Evolutionary conservation across 306 rosid species (phyloP), one percentile per base, ranked within the genome.

Genomic region (Casuarina equisetifolia): DNA sequence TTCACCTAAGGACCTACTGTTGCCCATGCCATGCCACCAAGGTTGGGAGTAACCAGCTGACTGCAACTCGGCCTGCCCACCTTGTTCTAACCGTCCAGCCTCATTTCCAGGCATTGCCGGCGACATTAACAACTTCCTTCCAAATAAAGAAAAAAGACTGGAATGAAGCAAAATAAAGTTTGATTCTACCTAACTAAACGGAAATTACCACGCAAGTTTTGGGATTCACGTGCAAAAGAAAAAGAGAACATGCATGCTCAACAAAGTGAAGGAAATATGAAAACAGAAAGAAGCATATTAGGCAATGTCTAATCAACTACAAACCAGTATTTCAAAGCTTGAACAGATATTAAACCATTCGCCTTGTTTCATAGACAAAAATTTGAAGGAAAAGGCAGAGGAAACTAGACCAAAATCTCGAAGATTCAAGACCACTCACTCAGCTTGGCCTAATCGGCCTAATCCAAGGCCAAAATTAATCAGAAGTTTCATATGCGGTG

Each of bases 21-120:
- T 83, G 70, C 86, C 85, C 32, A 39, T 81, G 48, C 81, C 89
- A 38, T 58, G 84, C 98, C 97, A 89, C 97, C 88, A 89, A 20
- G 97, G 93, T 51, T 80, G 89, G 74, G 91, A 64, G 70, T 79
- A 85, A 63, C 79, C 54, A 54, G 82, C 75, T 38, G 90, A 78
- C 70, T 73, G 90, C 72, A 89, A 84, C 79, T 67, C 79, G 73
- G 76, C 71, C 75, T 83, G 80, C 11, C 77, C 78, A 4, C 86
- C 73, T 2, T 72, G 84, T 59, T 83, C 76, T 55, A 70, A 61
- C 43, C 78, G 79, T 59, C 72, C 77, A 43, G 86, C 86, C 73
- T 79, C 90, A 46, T 67, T 78, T 51, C 88, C 91, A 61, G 92
- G 85, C 82, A 88, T 88, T 42, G 88, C 89, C 13, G 90, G 94